Conservation (phyloP, 164 flowering plant genomes). For the Aristolochia fimbriata region DNA sequence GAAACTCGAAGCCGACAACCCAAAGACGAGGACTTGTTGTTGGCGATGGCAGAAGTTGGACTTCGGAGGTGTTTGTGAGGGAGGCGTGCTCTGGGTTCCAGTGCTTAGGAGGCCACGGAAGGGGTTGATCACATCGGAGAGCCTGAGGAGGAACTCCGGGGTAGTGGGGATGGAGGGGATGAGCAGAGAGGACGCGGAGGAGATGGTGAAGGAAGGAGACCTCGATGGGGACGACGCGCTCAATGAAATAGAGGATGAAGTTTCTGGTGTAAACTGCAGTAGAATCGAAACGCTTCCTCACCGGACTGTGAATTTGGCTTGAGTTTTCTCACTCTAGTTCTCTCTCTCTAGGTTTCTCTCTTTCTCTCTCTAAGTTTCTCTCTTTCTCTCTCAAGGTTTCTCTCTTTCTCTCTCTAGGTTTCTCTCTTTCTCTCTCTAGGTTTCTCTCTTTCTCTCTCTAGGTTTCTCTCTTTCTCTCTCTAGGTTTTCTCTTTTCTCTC, state of each 20-base stretch:
- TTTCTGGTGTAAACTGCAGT: no score
- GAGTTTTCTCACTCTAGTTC: no score
- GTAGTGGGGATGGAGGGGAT: constrained; percentile 70
- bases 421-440: no score
- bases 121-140: constrained; percentile 53
- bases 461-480: no score
- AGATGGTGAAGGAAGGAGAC: constrained; percentile 86
- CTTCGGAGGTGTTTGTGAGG: constrained; percentile 48
- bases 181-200: constrained; percentile 58
- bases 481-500: no score
- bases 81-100: constrained; percentile 70
- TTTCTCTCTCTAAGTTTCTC: no score
- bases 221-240: constrained; percentile 80
- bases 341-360: no score
- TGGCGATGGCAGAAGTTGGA: constrained; percentile 90
- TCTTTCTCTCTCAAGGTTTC: no score
- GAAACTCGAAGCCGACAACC: not conserved
- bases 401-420: no score
- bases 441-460: no score
- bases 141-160: constrained; percentile 47
- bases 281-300: no score
- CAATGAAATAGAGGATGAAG: constrained; percentile 38
- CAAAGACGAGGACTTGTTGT: constrained; percentile 61
- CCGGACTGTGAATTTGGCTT: no score
- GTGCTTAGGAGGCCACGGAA: constrained; percentile 51